Evolutionary conservation across 129 eudicot species (phyloP).

Genomic region (Chrysanthemum lavandulifolium): DNA sequence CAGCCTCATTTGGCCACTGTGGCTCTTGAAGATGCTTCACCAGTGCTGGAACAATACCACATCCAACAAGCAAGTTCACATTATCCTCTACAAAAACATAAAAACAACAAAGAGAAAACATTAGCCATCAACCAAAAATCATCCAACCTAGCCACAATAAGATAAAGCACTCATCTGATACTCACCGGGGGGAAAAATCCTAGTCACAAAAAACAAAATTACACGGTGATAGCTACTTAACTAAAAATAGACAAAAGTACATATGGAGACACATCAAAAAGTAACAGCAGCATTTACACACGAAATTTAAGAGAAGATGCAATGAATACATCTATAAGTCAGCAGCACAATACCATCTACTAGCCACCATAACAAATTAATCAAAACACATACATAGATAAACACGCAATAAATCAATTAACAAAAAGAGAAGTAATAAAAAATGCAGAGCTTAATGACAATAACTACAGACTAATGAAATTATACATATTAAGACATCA

Average conservation of each 20-base stretch:
- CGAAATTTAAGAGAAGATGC: background rate
- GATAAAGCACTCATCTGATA: background rate
- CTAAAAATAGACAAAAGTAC: background rate
- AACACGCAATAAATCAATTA: too few relatives aligned
- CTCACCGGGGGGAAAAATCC: background rate
- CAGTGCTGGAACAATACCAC: conserved; percentile 68
- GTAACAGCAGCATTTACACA: background rate
- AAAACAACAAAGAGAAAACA: conserved; percentile 15
- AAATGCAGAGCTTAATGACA: too few relatives aligned
- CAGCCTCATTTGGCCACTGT: conserved; percentile 34
- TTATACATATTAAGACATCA: too few relatives aligned
- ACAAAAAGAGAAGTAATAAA: too few relatives aligned
- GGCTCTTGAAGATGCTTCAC: conserved; percentile 73
- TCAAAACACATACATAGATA: too few relatives aligned
- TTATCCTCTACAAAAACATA: conserved; percentile 60
- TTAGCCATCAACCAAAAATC: conserved; percentile 16
- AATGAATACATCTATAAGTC: background rate
- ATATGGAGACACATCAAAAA: background rate
- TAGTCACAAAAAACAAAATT: conserved; percentile 18
- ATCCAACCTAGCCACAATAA: conserved; percentile 1
- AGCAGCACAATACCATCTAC: background rate
- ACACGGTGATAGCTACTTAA: background rate
- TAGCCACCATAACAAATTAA: too few relatives aligned
- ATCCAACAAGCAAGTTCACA: conserved; percentile 69
- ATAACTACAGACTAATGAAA: too few relatives aligned